Evolutionary conservation across 2,329 filamentous ascomycete genomes (phyloP).

Genomic region (Huntiella bhutanensis): DNA sequence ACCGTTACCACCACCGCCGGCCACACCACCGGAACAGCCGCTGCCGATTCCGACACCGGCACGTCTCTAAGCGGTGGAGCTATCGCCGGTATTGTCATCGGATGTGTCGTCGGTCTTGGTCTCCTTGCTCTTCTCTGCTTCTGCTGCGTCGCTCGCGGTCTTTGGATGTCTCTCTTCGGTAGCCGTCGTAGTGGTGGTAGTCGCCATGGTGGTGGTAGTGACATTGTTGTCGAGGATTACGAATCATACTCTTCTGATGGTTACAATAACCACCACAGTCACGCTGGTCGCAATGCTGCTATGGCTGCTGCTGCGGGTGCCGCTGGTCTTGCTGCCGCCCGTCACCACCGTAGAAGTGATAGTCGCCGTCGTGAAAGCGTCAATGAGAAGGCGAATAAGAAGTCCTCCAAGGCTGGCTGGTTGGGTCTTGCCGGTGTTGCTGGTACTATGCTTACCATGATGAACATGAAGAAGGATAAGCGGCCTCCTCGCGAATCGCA

Average conservation of each 20-base stretch:
- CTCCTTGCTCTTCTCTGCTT: slow-evolving; percentile 54
- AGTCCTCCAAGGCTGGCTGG: slow-evolving; percentile 30
- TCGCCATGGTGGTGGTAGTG: slow-evolving; percentile 23
- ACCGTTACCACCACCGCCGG: slow-evolving; percentile 30
- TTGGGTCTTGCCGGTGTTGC: slow-evolving; percentile 32
- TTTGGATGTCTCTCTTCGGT: slow-evolving; percentile 46
- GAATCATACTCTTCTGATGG: slow-evolving; percentile 34
- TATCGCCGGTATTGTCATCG: slow-evolving; percentile 67
- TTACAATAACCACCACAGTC: not conserved
- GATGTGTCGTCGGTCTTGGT: slow-evolving; percentile 45
- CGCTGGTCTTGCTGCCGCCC: slow-evolving; percentile 1
- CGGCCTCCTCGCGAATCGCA: slow-evolving; percentile 15
- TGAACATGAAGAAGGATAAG: slow-evolving; percentile 35
- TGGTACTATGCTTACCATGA: slow-evolving; percentile 32
- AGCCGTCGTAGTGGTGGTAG: not conserved
- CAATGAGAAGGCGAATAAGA: slow-evolving; percentile 28
- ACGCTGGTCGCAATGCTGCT: slow-evolving; percentile 16
- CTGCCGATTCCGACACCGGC: slow-evolving; percentile 19
- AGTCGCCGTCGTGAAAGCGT: slow-evolving; percentile 14
- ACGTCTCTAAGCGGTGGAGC: slow-evolving; percentile 46
- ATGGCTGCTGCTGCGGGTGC: slow-evolving; percentile 7
- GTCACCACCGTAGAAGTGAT: not conserved
- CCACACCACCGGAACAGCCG: slow-evolving; percentile 26
- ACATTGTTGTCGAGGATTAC: slow-evolving; percentile 17
- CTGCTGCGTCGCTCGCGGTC: slow-evolving; percentile 47